Base-by-base conservation (phyloP, 2,329 filamentous ascomycete genomes). In the Cryphonectria naterciae region DNA sequence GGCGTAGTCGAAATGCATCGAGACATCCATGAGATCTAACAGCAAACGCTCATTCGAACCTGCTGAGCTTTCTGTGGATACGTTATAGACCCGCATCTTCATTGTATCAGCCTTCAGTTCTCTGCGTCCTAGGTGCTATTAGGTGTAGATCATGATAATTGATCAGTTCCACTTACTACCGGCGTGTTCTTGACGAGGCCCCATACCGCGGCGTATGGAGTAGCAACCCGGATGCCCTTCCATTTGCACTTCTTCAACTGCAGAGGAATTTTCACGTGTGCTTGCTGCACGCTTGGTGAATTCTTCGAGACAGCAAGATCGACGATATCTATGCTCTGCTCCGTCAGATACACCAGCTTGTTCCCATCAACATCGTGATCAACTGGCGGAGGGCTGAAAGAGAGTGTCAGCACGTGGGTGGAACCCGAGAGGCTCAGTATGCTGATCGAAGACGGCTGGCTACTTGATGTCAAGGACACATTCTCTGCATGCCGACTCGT, bases 341-440 rank as follows among this genome's bases (percentile, higher is more conserved):
- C 68, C 5, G 66, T 64, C 19, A 71, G 61, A 6, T 68, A 71
- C 0, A 41, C 37, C 25, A 65, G 35, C 54, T 41, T 68, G 13
- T 35, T 22, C 2, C 41, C 54, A 15, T 71, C 69, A 7, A 71
- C n/a, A 60, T 71, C 69, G 35, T 71, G 63, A 17, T 68, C 69
- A 17, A 71, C 39, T 2, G 68, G 58, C 32, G 58, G 10, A 39
- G 58, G 22, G 58, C 58, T 61, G 58, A 61, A 37, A 4, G 58
- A n/a, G 10, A 61, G 17, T 11, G 32, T 39, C 28, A 39, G 19
- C 35, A n/a, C 19, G 58, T 39, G 63, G 32, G 52, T 61, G 5
- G n/a, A 25, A 1, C 60, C 63, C 6, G 41, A 60, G 10, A 65
- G 17, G 22, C 22, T 22, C 19, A 67, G 46, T 2, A 1, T 32